These are phyloP conservation scores for Postia placenta DNA, from an alignment of 768 basidiomycete genomes.

Conservation along the genomic window DNA sequence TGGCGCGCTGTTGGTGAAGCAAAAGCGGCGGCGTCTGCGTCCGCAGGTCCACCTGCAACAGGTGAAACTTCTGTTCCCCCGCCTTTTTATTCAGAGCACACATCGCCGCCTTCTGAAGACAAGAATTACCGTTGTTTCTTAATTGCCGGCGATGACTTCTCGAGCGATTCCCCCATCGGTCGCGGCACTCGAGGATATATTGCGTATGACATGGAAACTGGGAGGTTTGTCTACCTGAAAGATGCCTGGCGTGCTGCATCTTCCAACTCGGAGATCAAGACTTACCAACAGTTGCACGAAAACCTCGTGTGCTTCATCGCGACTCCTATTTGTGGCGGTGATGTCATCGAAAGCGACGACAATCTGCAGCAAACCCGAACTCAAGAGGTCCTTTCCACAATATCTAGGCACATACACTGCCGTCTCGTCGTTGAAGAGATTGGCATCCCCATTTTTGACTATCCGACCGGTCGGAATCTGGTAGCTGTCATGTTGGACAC, in stretches of 20 bases:
- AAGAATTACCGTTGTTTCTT: background rate
- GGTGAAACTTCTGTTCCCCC: no score
- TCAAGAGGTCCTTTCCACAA: background rate
- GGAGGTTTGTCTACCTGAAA: conserved; percentile 9
- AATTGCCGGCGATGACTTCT: conserved; percentile 4
- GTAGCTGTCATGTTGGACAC: background rate
- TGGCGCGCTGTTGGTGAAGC: no score
- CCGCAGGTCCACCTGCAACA: no score
- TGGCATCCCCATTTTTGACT: background rate
- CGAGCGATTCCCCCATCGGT: conserved; percentile 1
- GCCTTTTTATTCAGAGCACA: conserved; percentile 7
- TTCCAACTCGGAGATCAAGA: conserved; percentile 2
- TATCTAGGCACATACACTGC: conserved; percentile 4
- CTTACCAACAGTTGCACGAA: background rate
- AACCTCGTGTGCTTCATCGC: background rate
- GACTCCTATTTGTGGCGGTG: conserved; percentile 1
- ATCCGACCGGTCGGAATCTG: background rate
- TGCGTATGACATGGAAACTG: conserved; percentile 4
- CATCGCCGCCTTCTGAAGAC: background rate
- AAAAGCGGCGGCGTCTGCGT: no score
- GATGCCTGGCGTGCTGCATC: conserved; percentile 7
- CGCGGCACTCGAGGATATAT: conserved; percentile 10
- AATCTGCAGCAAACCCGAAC: background rate
- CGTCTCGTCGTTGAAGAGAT: conserved; percentile 9
- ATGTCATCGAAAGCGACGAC: conserved; percentile 1